Percentiles rank a stretch among this genome's conserved stretches.
These are phyloP conservation scores for Geotrichum australiense DNA, from an alignment of 1,139 yeast genomes.

Conservation along the genomic window DNA sequence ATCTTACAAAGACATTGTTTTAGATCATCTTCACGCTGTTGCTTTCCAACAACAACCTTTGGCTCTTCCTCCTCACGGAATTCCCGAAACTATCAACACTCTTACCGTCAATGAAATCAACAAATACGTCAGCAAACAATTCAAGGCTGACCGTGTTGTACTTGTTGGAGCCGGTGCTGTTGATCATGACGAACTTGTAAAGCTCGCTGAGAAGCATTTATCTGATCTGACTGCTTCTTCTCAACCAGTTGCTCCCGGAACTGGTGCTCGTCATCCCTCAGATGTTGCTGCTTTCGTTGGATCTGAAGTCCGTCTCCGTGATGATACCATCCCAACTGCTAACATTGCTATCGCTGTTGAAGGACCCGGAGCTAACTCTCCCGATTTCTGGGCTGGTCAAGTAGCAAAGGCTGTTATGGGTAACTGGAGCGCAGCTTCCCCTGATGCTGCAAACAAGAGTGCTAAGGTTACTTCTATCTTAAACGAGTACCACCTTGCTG, in stretches of 20 bases:
- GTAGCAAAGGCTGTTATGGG: slow-evolving; percentile 97
- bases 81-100: slow-evolving; percentile 76
- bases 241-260: slow-evolving; percentile 59
- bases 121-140: slow-evolving; percentile 74
- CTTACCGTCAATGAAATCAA: slow-evolving; percentile 71
- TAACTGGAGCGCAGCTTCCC: slow-evolving; percentile 92
- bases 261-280: slow-evolving; percentile 50
- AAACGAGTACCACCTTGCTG: slow-evolving; percentile 73
- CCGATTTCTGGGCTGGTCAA: slow-evolving; percentile 89
- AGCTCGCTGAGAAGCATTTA: slow-evolving; percentile 67
- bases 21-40: slow-evolving; percentile 91
- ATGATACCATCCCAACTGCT: slow-evolving; percentile 76
- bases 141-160: slow-evolving; percentile 96
- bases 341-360: slow-evolving; percentile 94
- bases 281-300: slow-evolving; percentile 77
- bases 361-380: slow-evolving; percentile 95
- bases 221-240: slow-evolving; percentile 67
- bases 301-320: slow-evolving; percentile 79
- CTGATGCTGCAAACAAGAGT: slow-evolving; percentile 81
- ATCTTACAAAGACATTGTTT: slow-evolving; percentile 97
- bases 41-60: slow-evolving; percentile 85
- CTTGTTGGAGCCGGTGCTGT: slow-evolving; percentile 93
- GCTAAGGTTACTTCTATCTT: slow-evolving; percentile 75
- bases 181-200: slow-evolving; percentile 77
- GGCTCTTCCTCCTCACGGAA: slow-evolving; percentile 94